Evolutionary conservation across 768 basidiomycete species (phyloP).

Genomic region (Suillus discolor): DNA sequence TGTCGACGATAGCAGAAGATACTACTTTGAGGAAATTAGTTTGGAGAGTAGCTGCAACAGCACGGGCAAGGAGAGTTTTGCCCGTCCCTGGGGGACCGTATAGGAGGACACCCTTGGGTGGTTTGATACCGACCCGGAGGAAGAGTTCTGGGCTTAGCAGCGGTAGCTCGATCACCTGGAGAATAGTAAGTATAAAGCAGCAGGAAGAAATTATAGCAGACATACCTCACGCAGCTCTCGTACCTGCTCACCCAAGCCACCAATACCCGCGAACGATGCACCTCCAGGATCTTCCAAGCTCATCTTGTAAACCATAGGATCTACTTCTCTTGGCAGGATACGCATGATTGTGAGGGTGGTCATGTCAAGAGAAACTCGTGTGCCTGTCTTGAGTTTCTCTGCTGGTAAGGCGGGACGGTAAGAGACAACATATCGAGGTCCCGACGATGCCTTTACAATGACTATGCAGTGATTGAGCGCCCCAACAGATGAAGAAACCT

Average conservation of each 20-base stretch:
- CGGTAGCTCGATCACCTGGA: constrained; percentile 92
- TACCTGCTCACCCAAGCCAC: constrained; percentile 94
- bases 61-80: constrained; percentile 92
- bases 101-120: constrained; percentile 93
- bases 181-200: neutral
- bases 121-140: constrained; percentile 92
- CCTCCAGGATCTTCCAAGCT: constrained; percentile 96
- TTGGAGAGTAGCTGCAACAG: constrained; percentile 91
- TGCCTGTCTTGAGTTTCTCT: constrained; percentile 88
- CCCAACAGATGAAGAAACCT: neutral
- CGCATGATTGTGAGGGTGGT: constrained; percentile 99
- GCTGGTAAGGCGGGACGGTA: constrained; percentile 93
- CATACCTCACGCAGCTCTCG: constrained; percentile 91
- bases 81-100: constrained; percentile 98
- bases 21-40: constrained; percentile 99
- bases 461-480: constrained; percentile 46
- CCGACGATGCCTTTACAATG: constrained; percentile 98
- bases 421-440: constrained; percentile 97
- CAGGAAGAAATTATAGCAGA: constrained; percentile 10
- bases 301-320: constrained; percentile 99
- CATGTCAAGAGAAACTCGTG: constrained; percentile 98
- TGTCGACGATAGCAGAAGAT: constrained; percentile 96
- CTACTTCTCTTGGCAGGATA: constrained; percentile 95
- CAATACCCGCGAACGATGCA: constrained; percentile 95
- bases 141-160: constrained; percentile 94